Base-by-base conservation (phyloP, 2,329 filamentous ascomycete species). In the Dendrostoma leiphaemia region DNA sequence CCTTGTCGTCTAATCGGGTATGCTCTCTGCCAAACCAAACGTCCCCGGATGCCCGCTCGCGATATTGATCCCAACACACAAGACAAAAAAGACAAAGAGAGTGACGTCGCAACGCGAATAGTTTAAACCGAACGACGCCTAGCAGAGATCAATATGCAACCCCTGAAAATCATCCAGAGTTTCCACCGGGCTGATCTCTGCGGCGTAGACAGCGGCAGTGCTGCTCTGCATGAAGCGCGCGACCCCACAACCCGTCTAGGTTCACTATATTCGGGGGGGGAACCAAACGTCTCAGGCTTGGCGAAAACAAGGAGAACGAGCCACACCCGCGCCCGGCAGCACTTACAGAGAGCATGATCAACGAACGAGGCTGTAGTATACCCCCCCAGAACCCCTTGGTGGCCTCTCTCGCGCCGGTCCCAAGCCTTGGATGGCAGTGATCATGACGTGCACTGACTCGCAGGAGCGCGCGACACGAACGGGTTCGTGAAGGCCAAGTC, bases 381-480 rank as follows among this genome's bases (percentile, higher is more conserved):
- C n/a, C n/a, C n/a, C n/a, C n/a, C n/a, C n/a, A n/a, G n/a, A n/a
- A n/a, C n/a, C n/a, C n/a, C n/a, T n/a, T n/a, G n/a, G n/a, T n/a
- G n/a, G n/a, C n/a, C n/a, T n/a, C n/a, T n/a, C n/a, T n/a, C n/a
- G n/a, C n/a, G n/a, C n/a, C n/a, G n/a, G n/a, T n/a, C n/a, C n/a
- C n/a, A n/a, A n/a, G n/a, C n/a, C n/a, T n/a, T n/a, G n/a, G n/a
- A n/a, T n/a, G n/a, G n/a, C n/a, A n/a, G n/a, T n/a, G n/a, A n/a
- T n/a, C n/a, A 19, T 47, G 29, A 29, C 23, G 46, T 31, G 17
- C 4, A 29, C 29, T 55, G 53, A 55, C 35, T 55, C 53, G 53
- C 47, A 48, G 23, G 1, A 12, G 53, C 41, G 53, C 53, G 41
- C 47, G 21, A 47, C 28, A 49, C 21, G 45, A 35, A 34, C 32